Evolutionary conservation across 2,329 filamentous ascomycete genomes (phyloP).

Genomic region (Paraphaeosphaeria sporulosa): DNA sequence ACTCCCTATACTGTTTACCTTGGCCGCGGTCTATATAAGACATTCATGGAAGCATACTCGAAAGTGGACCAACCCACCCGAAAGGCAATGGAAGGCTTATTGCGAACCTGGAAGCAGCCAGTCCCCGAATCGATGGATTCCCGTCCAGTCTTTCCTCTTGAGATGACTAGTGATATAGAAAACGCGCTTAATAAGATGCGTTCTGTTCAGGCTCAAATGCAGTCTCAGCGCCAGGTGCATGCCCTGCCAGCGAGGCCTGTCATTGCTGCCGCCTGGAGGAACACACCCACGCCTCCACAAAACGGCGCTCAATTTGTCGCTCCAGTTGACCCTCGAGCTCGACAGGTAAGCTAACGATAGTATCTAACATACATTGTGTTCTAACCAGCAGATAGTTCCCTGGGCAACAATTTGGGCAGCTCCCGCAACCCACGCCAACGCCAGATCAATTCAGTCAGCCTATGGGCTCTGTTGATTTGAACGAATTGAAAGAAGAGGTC

Average conservation of each 20-base stretch:
- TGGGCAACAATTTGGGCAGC: constrained; percentile 37
- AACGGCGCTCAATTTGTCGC: constrained; percentile 42
- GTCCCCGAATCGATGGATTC: constrained; percentile 92
- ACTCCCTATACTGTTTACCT: constrained; percentile 97
- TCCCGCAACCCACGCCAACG: constrained; percentile 31
- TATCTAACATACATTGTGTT: not conserved
- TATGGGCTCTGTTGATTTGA: constrained; percentile 49
- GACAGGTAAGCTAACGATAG: constrained; percentile 40
- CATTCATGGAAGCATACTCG: constrained; percentile 96
- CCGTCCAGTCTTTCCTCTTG: constrained; percentile 88
- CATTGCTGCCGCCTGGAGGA: constrained; percentile 68
- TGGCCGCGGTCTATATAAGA: constrained; percentile 87
- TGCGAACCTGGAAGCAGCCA: constrained; percentile 97
- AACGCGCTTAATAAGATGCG: constrained; percentile 88
- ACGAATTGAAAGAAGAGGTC: constrained; percentile 83
- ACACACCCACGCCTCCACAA: constrained; percentile 76
- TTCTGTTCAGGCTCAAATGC: constrained; percentile 67
- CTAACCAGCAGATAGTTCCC: constrained; percentile 27
- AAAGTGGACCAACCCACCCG: constrained; percentile 84
- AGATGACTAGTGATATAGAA: constrained; percentile 90
- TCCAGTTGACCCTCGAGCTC: constrained; percentile 44
- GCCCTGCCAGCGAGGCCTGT: constrained; percentile 47
- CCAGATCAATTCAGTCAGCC: constrained; percentile 41
- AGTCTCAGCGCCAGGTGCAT: constrained; percentile 56
- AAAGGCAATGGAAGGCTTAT: constrained; percentile 94